Evolutionary conservation across 306 rosid species (phyloP), one percentile per base, ranked within the genome.

Genomic region (Boehmeria nivea): DNA sequence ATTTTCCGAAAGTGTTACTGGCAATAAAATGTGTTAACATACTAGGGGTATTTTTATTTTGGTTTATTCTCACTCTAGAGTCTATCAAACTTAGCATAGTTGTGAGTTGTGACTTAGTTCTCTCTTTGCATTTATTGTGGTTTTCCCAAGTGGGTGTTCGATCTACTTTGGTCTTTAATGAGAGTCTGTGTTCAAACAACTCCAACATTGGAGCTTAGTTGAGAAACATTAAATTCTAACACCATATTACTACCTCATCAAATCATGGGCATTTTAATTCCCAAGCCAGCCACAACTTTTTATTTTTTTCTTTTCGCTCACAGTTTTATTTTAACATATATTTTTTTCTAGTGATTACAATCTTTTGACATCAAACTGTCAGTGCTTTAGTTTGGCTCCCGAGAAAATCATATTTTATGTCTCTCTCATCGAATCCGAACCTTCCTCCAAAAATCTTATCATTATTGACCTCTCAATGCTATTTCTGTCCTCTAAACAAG

Each of bases 311-410:
- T 16, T 14, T 8, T n/a, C n/a, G n/a, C n/a, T n/a, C n/a, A n/a
- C n/a, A n/a, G n/a, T n/a, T n/a, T n/a, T n/a, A n/a, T n/a, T n/a
- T n/a, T n/a, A n/a, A n/a, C n/a, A n/a, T n/a, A n/a, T 15, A 13
- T 3, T 6, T 51, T 51, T 26, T 27, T 79, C 38, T 60, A 79
- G 93, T 67, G 74, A 76, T 65, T 74, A 74, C 72, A 71, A 75
- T 64, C 79, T 57, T 37, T 44, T 34, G 65, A 70, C 67, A 70
- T 77, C 59, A 66, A 54, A 66, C 43, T 87, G 89, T 82, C 89
- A 64, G 50, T 62, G 51, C 62, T 26, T 33, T 57, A 49, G 61
- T 50, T 59, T 57, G 57, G 54, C 70, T 73, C 71, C 76, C 75
- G 61, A 57, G 33, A 21, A 22, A 40, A 61, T 68, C 53, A 17